phyloP scores from a whole-genome alignment of 495 filamentous ascomycete genomes.

The Apiosordaria backusii region DNA sequence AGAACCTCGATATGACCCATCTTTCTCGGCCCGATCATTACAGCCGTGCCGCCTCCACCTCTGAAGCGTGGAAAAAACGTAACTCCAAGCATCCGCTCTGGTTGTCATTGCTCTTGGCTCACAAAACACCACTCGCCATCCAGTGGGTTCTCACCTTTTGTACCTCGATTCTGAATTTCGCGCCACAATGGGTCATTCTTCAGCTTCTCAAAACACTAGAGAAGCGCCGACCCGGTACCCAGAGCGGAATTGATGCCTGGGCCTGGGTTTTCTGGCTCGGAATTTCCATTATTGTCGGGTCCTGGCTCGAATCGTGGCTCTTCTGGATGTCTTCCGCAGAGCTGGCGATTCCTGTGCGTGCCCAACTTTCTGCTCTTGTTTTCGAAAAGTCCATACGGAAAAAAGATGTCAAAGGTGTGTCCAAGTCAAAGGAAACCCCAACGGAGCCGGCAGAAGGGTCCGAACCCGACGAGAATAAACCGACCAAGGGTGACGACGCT shows the following conservation, averaged over 20 bases:
- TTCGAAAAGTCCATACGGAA: slow-evolving; percentile 75
- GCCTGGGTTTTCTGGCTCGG: slow-evolving; percentile 66
- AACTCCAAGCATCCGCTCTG: slow-evolving; percentile 55
- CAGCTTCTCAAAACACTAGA: slow-evolving; percentile 64
- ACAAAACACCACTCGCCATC: slow-evolving; percentile 50
- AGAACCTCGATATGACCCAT: slow-evolving; percentile 56
- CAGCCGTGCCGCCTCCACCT: slow-evolving; percentile 46
- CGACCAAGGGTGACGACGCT: slow-evolving; percentile 45
- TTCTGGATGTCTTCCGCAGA: slow-evolving; percentile 65
- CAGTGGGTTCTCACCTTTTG: slow-evolving; percentile 55
- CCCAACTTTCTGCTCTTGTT: slow-evolving; percentile 67
- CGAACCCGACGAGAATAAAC: slow-evolving; percentile 26
- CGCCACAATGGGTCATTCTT: slow-evolving; percentile 66
- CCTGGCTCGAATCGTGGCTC: slow-evolving; percentile 58
- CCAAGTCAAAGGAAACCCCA: slow-evolving; percentile 29
- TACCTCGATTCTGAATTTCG: slow-evolving; percentile 57
- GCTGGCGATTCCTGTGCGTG: slow-evolving; percentile 61
- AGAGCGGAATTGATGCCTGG: slow-evolving; percentile 51
- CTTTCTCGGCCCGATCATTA: slow-evolving; percentile 53
- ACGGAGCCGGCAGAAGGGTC: slow-evolving; percentile 16
- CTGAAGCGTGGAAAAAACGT: slow-evolving; percentile 49
- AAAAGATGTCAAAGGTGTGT: slow-evolving; percentile 64
- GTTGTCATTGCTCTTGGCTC: slow-evolving; percentile 54
- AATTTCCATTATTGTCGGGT: slow-evolving; percentile 50
- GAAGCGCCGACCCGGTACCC: slow-evolving; percentile 41